Evolutionary conservation across 768 basidiomycete species (phyloP).

Genomic region (Naematelia aurantialba): DNA sequence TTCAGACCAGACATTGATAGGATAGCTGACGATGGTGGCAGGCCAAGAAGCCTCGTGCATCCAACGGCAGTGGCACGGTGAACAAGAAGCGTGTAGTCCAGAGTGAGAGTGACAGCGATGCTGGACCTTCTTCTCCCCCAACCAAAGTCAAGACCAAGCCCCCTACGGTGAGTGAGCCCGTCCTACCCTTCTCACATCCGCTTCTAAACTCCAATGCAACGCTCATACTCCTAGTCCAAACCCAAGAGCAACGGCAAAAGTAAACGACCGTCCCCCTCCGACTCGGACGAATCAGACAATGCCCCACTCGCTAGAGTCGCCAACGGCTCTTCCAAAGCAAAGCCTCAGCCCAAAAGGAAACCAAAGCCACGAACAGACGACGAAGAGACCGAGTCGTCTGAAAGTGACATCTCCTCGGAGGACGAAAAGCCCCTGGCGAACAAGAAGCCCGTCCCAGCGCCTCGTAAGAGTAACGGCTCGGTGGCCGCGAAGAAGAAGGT

Average conservation of each 20-base stretch:
- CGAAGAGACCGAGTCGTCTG: constrained; percentile 9
- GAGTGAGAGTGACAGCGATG: constrained; percentile 32
- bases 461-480: constrained; percentile 54
- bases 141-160: constrained; percentile 25
- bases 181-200: constrained; percentile 4
- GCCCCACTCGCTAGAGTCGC: constrained; percentile 53
- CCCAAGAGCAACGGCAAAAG: not conserved
- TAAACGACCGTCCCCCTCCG: constrained; percentile 4
- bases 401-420: constrained; percentile 13
- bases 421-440: constrained; percentile 54
- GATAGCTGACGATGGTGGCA: not conserved
- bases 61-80: constrained; percentile 14
- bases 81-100: constrained; percentile 31
- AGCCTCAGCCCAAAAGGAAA: constrained; percentile 49
- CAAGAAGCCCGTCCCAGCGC: constrained; percentile 54
- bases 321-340: constrained; percentile 32
- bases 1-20: not conserved
- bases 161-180: constrained; percentile 18
- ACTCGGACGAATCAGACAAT: constrained; percentile 40
- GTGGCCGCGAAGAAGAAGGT: constrained; percentile 42
- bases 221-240: not conserved
- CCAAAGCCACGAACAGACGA: constrained; percentile 15
- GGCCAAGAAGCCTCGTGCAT: constrained; percentile 36
- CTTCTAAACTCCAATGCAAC: too few species aligned
- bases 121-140: constrained; percentile 24